Percentiles rank a stretch among this genome's conserved stretches.
Evolutionary conservation across 2,329 filamentous ascomycete genomes (phyloP).

Genomic region (Neospermospora avenae): DNA sequence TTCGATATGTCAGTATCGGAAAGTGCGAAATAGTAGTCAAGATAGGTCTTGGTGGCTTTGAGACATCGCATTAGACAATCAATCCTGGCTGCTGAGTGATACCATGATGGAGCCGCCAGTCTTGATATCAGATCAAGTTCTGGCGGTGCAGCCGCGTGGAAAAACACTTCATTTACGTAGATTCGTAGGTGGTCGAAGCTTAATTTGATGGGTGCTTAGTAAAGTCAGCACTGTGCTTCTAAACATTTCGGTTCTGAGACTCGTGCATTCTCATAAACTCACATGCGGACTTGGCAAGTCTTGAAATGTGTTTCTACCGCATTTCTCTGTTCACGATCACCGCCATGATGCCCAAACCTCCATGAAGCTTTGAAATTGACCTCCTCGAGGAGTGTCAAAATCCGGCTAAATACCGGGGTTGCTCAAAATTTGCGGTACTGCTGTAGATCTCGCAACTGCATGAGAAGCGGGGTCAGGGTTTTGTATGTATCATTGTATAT

Average conservation of each 20-base stretch:
- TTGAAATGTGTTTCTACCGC: too few relatives aligned
- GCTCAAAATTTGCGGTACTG: too few relatives aligned
- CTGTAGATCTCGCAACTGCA: too few relatives aligned
- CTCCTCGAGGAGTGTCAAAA: too few relatives aligned
- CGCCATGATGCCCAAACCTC: too few relatives aligned
- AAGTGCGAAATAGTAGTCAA: conserved; percentile 21
- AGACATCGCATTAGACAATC: conserved; percentile 21
- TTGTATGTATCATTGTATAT: background rate
- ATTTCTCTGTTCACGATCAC: too few relatives aligned
- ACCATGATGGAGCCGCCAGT: conserved; percentile 17
- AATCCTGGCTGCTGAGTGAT: conserved; percentile 19
- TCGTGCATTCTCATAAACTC: background rate
- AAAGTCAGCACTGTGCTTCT: background rate
- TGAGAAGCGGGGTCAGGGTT: too few relatives aligned
- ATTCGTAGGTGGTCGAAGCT: conserved; percentile 20
- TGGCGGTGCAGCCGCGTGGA: conserved; percentile 21
- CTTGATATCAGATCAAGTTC: background rate
- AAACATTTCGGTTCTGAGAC: too few relatives aligned
- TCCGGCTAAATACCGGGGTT: too few relatives aligned
- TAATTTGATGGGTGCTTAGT: conserved; percentile 15
- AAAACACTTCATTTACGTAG: conserved; percentile 29
- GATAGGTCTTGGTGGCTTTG: conserved; percentile 20
- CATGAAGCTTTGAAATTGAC: too few relatives aligned
- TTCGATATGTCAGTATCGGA: background rate
- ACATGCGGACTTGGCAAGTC: conserved; percentile 5